These are phyloP conservation scores for Penicillium pancosmium DNA, from an alignment of 495 filamentous ascomycete species.

Conservation along the genomic window DNA sequence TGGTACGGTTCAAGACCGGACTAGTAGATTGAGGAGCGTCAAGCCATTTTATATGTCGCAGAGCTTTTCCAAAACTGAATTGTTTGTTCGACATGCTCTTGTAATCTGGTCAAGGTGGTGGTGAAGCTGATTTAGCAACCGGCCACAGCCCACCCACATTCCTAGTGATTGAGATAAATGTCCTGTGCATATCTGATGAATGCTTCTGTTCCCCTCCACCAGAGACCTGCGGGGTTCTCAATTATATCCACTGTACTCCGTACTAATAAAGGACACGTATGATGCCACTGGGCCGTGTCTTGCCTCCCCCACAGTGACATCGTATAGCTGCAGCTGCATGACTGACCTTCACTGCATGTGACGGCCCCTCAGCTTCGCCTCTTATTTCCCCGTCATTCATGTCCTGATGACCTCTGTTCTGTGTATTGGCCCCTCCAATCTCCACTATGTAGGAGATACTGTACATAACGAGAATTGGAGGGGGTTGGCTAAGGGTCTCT, in stretches of 20 bases:
- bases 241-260: neutral
- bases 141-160: too few relatives aligned
- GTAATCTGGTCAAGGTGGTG: neutral
- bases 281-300: neutral
- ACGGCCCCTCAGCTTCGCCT: constrained; percentile 15
- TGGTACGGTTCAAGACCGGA: too few relatives aligned
- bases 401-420: neutral
- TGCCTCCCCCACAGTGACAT: constrained; percentile 5
- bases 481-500: neutral
- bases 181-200: neutral
- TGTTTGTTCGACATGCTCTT: too few relatives aligned
- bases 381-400: neutral
- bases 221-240: neutral
- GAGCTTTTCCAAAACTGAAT: too few relatives aligned
- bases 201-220: neutral
- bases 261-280: neutral
- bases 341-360: constrained; percentile 13
- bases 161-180: too few relatives aligned
- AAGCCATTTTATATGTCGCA: too few relatives aligned
- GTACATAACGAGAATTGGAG: neutral
- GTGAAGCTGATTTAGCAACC: neutral
- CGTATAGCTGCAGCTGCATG: constrained; percentile 3
- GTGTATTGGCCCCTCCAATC: neutral
- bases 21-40: too few relatives aligned
- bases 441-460: neutral